Evolutionary conservation across 2,329 filamentous ascomycete genomes (phyloP), one percentile per base, ranked within the genome.

Genomic region (Trichophyton schoenleinii): DNA sequence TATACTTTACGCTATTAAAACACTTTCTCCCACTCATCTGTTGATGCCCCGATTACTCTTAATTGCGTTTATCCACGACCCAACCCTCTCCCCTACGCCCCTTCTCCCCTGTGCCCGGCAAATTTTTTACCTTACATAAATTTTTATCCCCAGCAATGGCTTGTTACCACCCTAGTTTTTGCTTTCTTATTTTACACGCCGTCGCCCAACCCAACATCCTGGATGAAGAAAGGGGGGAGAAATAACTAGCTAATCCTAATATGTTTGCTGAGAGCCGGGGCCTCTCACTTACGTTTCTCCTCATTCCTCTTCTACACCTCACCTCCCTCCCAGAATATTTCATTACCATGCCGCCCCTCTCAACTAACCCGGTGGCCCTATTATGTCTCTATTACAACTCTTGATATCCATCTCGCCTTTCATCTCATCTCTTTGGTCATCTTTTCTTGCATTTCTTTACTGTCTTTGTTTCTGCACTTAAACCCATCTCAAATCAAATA

Each of bases 161-260:
- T 55, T 34, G 15, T 55, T 55, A 34, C 28, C 8, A 28, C 34
- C 25, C 11, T 53, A 34, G 13, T 28, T 55, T 55, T 28, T 55
- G 52, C 15, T 38, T 55, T 55, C 13, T 55, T 34, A 34, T 55
- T 31, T 31, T 31, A 55, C 52, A n/a, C 13, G 52, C 52, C 52
- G 52, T 36, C 52, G 52, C 52, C 52, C 28, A 34, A 20, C 52
- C 52, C 52, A 9, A 55, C n/a, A 34, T 55, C 34, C 18, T 18
- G 52, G 52, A 55, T 55, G 52, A 55, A 55, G 52, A 55, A 55
- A 36, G 52, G 52, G 52, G 34, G 11, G 28, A 44, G 41, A 44
- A 36, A 55, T 55, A 36, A 55, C 25, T 55, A 55, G 52, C 8
- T 55, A 55, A 55, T 55, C 28, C 52, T 55, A 55, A 55, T 55